These are phyloP conservation scores for Pleurotus sapidus DNA, from an alignment of 768 basidiomycete genomes.

Conservation along the genomic window DNA sequence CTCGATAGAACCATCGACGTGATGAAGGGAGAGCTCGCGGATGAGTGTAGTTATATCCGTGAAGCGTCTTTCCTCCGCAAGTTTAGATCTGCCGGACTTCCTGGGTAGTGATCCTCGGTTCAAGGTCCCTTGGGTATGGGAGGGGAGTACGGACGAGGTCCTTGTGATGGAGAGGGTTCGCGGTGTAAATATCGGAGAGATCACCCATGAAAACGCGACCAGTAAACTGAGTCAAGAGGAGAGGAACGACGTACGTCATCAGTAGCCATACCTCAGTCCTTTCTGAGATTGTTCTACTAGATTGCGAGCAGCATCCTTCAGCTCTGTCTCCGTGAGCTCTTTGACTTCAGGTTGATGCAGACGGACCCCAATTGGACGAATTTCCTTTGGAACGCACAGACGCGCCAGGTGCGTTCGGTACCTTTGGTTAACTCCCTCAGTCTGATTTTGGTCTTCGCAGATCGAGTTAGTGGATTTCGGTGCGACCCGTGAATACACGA, in stretches of 20 bases:
- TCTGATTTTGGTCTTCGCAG: constrained; percentile 27
- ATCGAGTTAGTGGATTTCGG: constrained; percentile 95
- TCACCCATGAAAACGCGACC: constrained; percentile 26
- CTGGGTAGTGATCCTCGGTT: constrained; percentile 66
- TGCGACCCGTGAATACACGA: constrained; percentile 83
- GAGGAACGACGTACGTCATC: constrained; percentile 62
- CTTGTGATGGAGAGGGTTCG: constrained; percentile 87
- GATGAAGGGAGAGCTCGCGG: constrained; percentile 84
- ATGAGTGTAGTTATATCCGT: constrained; percentile 88
- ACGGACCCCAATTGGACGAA: constrained; percentile 99
- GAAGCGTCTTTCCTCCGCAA: constrained; percentile 71
- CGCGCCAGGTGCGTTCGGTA: constrained; percentile 48
- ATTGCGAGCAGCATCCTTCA: constrained; percentile 82
- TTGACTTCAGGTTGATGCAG: constrained; percentile 92
- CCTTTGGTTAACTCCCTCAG: background rate
- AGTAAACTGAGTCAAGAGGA: constrained; percentile 57
- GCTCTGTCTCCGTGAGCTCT: constrained; percentile 87
- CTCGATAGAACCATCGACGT: constrained; percentile 86
- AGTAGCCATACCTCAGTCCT: background rate
- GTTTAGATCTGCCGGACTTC: constrained; percentile 49
- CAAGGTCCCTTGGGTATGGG: constrained; percentile 85
- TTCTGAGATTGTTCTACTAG: constrained; percentile 34
- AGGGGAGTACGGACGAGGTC: constrained; percentile 76
- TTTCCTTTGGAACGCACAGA: constrained; percentile 80
- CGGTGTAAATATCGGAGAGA: constrained; percentile 79